Evolutionary conservation across 1,139 yeast genomes (phyloP), one percentile per base, ranked within the genome.

Genomic region (Candida buenavistaensis): DNA sequence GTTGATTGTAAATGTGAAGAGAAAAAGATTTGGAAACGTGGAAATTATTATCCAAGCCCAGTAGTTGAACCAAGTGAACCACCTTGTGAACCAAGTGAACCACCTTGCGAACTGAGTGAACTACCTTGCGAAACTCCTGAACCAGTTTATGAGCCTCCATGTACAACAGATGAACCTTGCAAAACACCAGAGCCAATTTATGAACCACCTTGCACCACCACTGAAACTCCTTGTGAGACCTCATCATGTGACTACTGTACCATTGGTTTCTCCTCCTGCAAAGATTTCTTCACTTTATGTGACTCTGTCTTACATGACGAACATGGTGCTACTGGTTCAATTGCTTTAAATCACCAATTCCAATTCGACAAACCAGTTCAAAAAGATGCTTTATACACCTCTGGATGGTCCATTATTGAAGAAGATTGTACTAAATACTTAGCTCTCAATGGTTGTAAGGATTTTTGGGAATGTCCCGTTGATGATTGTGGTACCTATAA

Each of bases 341-440:
- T 67, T 52, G 73, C 64, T 38, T 67, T 72, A 37, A 67, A 66
- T 57, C 59, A 66, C 52, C 72, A 67, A 52, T 66, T 67, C 63
- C 72, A 66, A 52, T 64, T 67, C 41, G 72, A 66, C 45, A 68
- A 68, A 32, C 71, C 72, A 28, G 16, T 23, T 14, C 41, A 40
- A 40, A 25, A 31, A 3, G 36, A 33, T 37, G 37, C 41, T 12
- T 36, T 40, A 15, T 32, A 28, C 14, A 30, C 25, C 14, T 27
- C 27, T 27, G 43, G 43, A 7, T 40, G 36, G 35, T 69, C 39
- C 58, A 31, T 35, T 23, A 21, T 28, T 22, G 26, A 27, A 23
- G 9, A 30, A 20, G 31, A 40, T 25, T 14, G 59, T 36, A 68
- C 69, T 30, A 66, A 31, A 28, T 31, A 30, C 14, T 38, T 40